Base-by-base conservation (phyloP, 2,329 filamentous ascomycete species). In the Celoporthe dispersa region DNA sequence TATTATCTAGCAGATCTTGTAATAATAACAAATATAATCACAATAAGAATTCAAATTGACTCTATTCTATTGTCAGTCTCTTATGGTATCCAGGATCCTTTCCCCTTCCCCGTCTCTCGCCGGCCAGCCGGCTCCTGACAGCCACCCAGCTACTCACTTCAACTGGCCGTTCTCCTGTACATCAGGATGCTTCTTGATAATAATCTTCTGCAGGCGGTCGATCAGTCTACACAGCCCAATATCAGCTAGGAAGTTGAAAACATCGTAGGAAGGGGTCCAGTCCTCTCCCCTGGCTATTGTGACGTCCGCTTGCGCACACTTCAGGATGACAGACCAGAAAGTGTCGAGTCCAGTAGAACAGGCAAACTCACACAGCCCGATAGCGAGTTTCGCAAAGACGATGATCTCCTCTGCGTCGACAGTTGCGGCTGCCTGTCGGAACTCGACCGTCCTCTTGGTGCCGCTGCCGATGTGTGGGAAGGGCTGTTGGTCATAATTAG, bases 331-430 rank as follows among this genome's bases (percentile, higher is more conserved):
- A 4, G 39, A 7, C 65, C 55, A 35, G n/a, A 61, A 31, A 12
- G 39, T 22, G 12, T 48, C n/a, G 28, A 16, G 14, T n/a, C 19
- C 33, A 22, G 39, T 14, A 3, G 14, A 8, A 1, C 39, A 39
- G 12, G 55, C 39, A 12, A 67, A 60, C 4, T 67, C 65, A 11
- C 55, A 61, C 2, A 67, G 33, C 11, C 65, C 55, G 19, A 67
- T 19, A 5, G 22, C 44, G 3, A 67, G 14, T 31, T 61, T 37
- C 3, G 53, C 25, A 41, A 67, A 61, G 33, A 28, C 9, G 22
- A 35, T 25, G 14, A 67, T 44, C 11, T 60, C 65, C 2, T 48
- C 28, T 48, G 53, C 65, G 6, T 67, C 33, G 7, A 67, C 8
- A 8, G 53, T 60, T 11, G 16, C 64, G 35, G 64, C 33, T 5